Conservation (phyloP, 2,329 filamentous ascomycete genomes). For the Trichoderma asperellum region DNA sequence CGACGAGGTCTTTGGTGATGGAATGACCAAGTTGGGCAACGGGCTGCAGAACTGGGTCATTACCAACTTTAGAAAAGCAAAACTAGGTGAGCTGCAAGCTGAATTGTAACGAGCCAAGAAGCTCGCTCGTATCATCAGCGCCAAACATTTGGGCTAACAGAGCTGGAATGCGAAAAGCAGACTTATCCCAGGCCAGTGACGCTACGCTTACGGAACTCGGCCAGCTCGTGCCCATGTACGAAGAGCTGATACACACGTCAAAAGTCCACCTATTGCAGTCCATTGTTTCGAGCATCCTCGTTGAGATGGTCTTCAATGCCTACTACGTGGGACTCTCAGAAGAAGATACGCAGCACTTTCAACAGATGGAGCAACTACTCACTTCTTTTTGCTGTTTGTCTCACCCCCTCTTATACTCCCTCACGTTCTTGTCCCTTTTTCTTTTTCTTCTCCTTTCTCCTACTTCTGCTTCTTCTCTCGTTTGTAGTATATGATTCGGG, state of each 20-base stretch:
- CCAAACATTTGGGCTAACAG: conserved; percentile 18
- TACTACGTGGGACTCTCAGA: conserved; percentile 66
- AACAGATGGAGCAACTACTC: conserved; percentile 54
- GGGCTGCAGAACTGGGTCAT: conserved; percentile 76
- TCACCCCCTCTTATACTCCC: not conserved
- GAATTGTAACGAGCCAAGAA: no score
- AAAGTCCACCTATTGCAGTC: conserved; percentile 68
- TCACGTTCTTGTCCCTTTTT: not conserved
- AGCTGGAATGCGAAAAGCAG: conserved; percentile 39
- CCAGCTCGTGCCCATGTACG: conserved; percentile 61
- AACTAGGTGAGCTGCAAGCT: conserved; percentile 49
- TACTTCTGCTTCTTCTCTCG: not conserved
- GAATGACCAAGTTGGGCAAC: conserved; percentile 65
- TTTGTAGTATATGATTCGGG: not conserved
- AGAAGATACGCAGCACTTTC: conserved; percentile 56
- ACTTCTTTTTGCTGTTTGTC: conserved; percentile 45
- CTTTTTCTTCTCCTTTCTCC: not conserved
- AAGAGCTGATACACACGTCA: conserved; percentile 55
- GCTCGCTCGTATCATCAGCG: no score
- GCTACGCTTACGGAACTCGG: conserved; percentile 49
- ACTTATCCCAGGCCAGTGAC: conserved; percentile 49
- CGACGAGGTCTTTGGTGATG: conserved; percentile 68
- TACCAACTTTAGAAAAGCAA: conserved; percentile 67
- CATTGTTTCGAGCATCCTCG: conserved; percentile 61
- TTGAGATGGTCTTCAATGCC: conserved; percentile 63